Base-by-base conservation (phyloP, 2,329 filamentous ascomycete species). In the Fusarium sublunatum region DNA sequence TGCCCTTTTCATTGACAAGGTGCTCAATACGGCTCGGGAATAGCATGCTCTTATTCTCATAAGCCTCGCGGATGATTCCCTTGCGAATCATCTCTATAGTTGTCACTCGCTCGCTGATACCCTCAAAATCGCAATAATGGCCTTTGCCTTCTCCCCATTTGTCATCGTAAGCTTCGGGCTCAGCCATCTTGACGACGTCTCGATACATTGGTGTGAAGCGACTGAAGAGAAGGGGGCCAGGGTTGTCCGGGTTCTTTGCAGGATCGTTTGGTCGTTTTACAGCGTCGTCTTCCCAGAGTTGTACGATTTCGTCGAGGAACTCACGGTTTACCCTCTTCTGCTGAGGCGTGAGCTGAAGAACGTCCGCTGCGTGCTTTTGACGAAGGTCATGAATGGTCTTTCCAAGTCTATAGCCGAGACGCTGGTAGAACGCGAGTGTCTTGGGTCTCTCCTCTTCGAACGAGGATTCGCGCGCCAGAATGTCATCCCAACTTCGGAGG, bases 61-160 rank as follows among this genome's bases (percentile, higher is more conserved):
- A 73, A 22, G 77, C 73, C 72, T 85, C 82, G 4, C 76, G 69
- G 19, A 84, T 73, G 40, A 85, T 72, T 0, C 72, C 73, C 40
- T 72, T 69, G 32, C 78, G 74, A 36, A 83, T 70, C 2, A 75
- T 35, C 1, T 65, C 46, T 38, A 28, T 39, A 19, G 55, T 71
- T 70, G 7, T 67, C 4, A 62, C 39, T 2, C 59, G 44, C 2
- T 63, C 53, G 2, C 53, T 61, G 41, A 65, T 38, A 7, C 47
- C 34, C 4, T 59, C 56, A 10, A 19, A 19, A 19, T 68, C 34
- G 12, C 46, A 47, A 32, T 52, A 6, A 2, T 36, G 11, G n/a
- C 42, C 55, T 34, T 13, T 13, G 6, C 13, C 12, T 34, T 6
- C 31, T 34, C 40, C 48, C 47, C 55, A 54, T 13, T 50, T 35